These are phyloP conservation scores for Suhomyces canberraensis DNA, from an alignment of 805 yeast genomes.

Conservation along the genomic window DNA sequence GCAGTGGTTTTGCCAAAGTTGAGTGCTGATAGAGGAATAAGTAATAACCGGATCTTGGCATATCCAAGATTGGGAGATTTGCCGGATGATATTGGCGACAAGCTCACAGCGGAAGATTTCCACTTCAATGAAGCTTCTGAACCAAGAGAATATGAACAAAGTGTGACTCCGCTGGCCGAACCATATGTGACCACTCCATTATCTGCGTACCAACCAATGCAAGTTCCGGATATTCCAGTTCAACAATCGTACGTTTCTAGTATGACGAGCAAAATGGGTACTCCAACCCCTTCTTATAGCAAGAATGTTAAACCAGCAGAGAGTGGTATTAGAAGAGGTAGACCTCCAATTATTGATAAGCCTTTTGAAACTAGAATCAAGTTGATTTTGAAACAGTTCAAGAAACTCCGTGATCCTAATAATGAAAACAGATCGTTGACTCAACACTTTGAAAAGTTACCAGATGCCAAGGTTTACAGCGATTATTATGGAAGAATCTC, in stretches of 20 bases:
- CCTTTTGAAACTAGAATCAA: slow-evolving; percentile 93
- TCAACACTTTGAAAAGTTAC: slow-evolving; percentile 75
- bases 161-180: slow-evolving; percentile 3
- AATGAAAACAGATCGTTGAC: slow-evolving; percentile 50
- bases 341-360: slow-evolving; percentile 88
- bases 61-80: slow-evolving; percentile 72
- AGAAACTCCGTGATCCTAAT: slow-evolving; percentile 59
- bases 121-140: slow-evolving; percentile 8
- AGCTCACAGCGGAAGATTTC: slow-evolving; percentile 9
- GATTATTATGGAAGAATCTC: slow-evolving; percentile 52
- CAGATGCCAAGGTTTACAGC: slow-evolving; percentile 57
- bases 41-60: slow-evolving; percentile 32
- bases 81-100: slow-evolving; percentile 43
- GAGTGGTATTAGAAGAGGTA: slow-evolving; percentile 69
- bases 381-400: slow-evolving; percentile 74
- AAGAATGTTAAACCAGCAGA: slow-evolving; percentile 16
- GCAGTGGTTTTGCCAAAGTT: slow-evolving; percentile 49
- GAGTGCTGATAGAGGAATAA: slow-evolving; percentile 36
- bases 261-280: not conserved
- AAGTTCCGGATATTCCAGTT: not conserved
- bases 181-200: slow-evolving; percentile 4
- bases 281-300: not conserved
- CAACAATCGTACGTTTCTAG: slow-evolving; percentile 2
- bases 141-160: slow-evolving; percentile 3
- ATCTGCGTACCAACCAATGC: slow-evolving; percentile 3